Evolutionary conservation across 495 filamentous ascomycete species (phyloP), one percentile per base, ranked within the genome.

Genomic region (Trichoderma gamsii): DNA sequence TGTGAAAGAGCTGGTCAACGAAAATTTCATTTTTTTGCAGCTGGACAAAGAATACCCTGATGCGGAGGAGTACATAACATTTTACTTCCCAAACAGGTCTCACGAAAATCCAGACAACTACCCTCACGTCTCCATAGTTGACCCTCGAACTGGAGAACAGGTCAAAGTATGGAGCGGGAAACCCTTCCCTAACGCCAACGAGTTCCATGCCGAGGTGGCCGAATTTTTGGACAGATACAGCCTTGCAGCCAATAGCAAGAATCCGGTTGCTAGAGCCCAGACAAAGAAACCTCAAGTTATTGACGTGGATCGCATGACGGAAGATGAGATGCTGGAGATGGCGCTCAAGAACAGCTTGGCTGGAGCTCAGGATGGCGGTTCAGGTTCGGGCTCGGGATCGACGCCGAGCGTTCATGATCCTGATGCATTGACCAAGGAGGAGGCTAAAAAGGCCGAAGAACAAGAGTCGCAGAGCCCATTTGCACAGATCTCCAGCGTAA

Each of bases 171-270:
- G 93, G 93, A 92, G 91, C 6, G 92, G 93, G 3, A 82, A 83
- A 18, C 92, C 95, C 21, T 88, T 91, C 49, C 86, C 93, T 12
- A 85, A 85, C 51, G 76, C 92, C 3, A 73, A 85, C 16, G 95
- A 97, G 13, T 97, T 98, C 73, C 85, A 96, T 65, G 92, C 90
- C 76, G 89, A 96, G 69, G 83, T 99, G 2, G 90, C 93, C 73
- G 95, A 99, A 75, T 99, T 99, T 73, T 86, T 99, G 3, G 96
- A 97, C 73, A 87, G 95, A 3, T 99, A 97, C 76, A 97, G 93
- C 73, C 81, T 99, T 67, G 90, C 88, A 13, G 86, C 86, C 27
- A 87, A 93, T 70, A 92, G 89, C 71, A 94, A 93, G 78, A 99
- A 99, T 72, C 95, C 95, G 0, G 92, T 99, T 0, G 87, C 91